These are phyloP conservation scores for Chenopodium album DNA, from an alignment of 148 eudicot genomes.

Conservation along the genomic window DNA sequence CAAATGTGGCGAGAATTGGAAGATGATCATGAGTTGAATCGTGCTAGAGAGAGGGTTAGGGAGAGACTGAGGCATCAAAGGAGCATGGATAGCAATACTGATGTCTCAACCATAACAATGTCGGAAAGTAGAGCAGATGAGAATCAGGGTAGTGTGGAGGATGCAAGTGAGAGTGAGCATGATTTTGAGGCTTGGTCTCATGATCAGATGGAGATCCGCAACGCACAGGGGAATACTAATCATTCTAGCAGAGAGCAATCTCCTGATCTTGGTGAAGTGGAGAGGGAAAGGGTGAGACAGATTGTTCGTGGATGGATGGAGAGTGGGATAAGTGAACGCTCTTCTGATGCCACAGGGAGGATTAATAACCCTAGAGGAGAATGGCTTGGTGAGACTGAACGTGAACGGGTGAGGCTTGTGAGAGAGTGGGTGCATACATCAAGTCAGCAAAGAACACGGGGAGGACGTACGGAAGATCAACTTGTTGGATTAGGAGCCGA, in stretches of 20 bases:
- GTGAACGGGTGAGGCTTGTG: conserved; percentile 93
- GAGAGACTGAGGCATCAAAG: conserved; percentile 71
- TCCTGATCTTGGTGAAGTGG: conserved; percentile 93
- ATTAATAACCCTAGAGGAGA: conserved; percentile 65
- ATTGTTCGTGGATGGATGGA: conserved; percentile 96
- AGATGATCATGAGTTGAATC: conserved; percentile 70
- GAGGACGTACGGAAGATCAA: conserved; percentile 64
- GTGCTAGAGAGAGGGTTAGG: conserved; percentile 72
- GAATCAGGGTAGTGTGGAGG: conserved; percentile 59
- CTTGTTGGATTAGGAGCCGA: conserved; percentile 33
- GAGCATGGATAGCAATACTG: conserved; percentile 58
- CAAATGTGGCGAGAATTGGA: conserved; percentile 99
- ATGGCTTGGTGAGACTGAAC: conserved; percentile 98
- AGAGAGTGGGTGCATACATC: conserved; percentile 98
- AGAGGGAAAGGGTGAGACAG: conserved; percentile 96
- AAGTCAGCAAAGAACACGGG: conserved; percentile 74
- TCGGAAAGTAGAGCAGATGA: conserved; percentile 53
- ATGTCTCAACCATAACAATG: conserved; percentile 50
- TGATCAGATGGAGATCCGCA: conserved; percentile 50
- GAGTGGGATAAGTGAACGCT: conserved; percentile 60
- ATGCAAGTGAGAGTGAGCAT: conserved; percentile 66
- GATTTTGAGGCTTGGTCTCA: conserved; percentile 74
- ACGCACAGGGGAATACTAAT: conserved; percentile 37
- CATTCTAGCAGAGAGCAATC: conserved; percentile 85
- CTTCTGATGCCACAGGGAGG: conserved; percentile 50